Evolutionary conservation across 345 rosid genomes (phyloP), one percentile per base, ranked within the genome.

Genomic region (Hevea brasiliensis): DNA sequence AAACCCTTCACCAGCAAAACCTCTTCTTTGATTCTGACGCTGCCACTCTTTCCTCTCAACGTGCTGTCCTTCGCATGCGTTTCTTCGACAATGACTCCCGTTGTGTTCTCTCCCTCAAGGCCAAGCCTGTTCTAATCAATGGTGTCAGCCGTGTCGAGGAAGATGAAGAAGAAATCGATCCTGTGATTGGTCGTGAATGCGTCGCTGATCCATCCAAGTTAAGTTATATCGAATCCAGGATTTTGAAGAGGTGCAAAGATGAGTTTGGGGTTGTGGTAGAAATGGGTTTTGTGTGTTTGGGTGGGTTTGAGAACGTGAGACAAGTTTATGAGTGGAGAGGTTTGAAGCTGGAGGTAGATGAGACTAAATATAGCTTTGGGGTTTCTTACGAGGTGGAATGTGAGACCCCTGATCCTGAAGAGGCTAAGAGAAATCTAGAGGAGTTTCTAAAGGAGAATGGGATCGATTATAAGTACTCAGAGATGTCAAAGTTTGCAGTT

Each of bases 61-160:
- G 77, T 17, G 77, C 95, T 23, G 89, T 83, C 44, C 90, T 88
- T 56, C 92, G 98, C 68, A 76, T 90, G 65, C 95, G 97, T 12
- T 90, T 90, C 79, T 81, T 81, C 64, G 68, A 83, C 29, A 59
- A 63, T 27, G 83, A 74, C 64, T 40, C 86, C 55, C 85, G 85
- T 60, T 89, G 91, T 62, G 70, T 88, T 64, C 68, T 87, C 72
- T 83, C 97, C 3, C 95, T 92, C 23, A 94, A 90, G 64, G 87
- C 89, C 32, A 88, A 82, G 48, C 84, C 97, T 60, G 74, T 83
- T 40, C 76, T 90, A 18, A 70, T 82, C 35, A 76, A 92, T 26
- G 97, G 98, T 26, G 87, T 92, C 9, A 90, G 98, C 60, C 95
- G 92, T 9, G 97, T 94, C 13, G 95, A 88, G 67, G 97, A 94